These are phyloP conservation scores for Inonotus hispidus DNA, from an alignment of 1,284 basidiomycete genomes.

Conservation along the genomic window DNA sequence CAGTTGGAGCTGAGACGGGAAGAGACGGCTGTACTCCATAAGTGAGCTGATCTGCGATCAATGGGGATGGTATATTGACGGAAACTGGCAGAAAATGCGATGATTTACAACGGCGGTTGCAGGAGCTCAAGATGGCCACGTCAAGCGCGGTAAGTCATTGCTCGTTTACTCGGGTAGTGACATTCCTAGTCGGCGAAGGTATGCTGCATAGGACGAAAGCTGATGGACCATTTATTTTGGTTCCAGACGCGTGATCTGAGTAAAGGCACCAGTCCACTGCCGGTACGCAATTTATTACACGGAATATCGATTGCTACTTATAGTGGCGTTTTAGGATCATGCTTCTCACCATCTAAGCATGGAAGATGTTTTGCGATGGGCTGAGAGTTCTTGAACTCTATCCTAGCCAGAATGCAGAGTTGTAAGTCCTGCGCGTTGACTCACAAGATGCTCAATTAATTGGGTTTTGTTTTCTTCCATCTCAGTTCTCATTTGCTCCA, in stretches of 20 bases:
- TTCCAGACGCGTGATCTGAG: neutral
- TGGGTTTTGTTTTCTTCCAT: neutral
- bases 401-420: neutral
- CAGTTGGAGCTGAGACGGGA: constrained; percentile 64
- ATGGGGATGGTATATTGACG: neutral
- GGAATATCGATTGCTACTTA: neutral
- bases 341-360: constrained; percentile 7
- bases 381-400: constrained; percentile 4
- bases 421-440: neutral
- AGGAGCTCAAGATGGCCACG: constrained; percentile 33
- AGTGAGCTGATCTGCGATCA: constrained; percentile 35
- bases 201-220: neutral
- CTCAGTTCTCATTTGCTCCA: neutral
- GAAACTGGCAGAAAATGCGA: constrained; percentile 56
- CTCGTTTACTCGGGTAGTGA: neutral
- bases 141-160: neutral
- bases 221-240: neutral
- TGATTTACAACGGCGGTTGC: constrained; percentile 53
- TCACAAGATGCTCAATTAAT: neutral
- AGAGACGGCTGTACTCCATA: constrained; percentile 60
- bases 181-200: neutral
- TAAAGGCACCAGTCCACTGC: neutral
- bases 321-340: neutral
- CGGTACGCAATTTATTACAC: neutral
- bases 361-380: constrained; percentile 19